Conservation (phyloP, 2,329 filamentous ascomycete genomes). For the Aspergillus sclerotialis region DNA sequence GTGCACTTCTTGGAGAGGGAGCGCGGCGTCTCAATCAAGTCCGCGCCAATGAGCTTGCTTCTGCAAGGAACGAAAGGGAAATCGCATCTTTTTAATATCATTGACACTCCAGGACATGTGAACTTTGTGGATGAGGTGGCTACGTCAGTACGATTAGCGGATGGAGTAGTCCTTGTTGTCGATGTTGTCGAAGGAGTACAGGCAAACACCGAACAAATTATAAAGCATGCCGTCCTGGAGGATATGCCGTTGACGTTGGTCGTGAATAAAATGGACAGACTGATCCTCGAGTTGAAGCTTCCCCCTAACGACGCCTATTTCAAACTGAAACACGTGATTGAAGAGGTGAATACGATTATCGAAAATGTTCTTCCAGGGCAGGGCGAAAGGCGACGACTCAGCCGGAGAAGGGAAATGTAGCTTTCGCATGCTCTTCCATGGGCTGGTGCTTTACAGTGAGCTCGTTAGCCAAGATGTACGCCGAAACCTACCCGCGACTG, state of each 20-base stretch:
- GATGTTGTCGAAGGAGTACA: constrained; percentile 99
- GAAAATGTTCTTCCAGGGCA: constrained; percentile 76
- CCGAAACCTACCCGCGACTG: constrained; percentile 75
- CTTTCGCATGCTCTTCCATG: constrained; percentile 89
- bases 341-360: constrained; percentile 95
- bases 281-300: constrained; percentile 89
- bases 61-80: constrained; percentile 84
- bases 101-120: constrained; percentile 95
- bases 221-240: constrained; percentile 88
- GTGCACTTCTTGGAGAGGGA: constrained; percentile 83
- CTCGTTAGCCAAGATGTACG: constrained; percentile 95
- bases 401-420: constrained; percentile 98
- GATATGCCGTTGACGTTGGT: constrained; percentile 83
- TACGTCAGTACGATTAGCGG: constrained; percentile 74
- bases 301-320: constrained; percentile 96
- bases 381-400: constrained; percentile 72
- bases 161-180: constrained; percentile 87
- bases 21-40: constrained; percentile 83
- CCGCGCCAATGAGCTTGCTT: constrained; percentile 88
- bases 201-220: constrained; percentile 92
- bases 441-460: constrained; percentile 94
- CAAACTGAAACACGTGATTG: constrained; percentile 97
- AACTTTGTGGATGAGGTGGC: constrained; percentile 98
- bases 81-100: constrained; percentile 87
- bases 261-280: constrained; percentile 93